Evolutionary conservation across 805 yeast species (phyloP).

Genomic region (Wickerhamiella shivajii): DNA sequence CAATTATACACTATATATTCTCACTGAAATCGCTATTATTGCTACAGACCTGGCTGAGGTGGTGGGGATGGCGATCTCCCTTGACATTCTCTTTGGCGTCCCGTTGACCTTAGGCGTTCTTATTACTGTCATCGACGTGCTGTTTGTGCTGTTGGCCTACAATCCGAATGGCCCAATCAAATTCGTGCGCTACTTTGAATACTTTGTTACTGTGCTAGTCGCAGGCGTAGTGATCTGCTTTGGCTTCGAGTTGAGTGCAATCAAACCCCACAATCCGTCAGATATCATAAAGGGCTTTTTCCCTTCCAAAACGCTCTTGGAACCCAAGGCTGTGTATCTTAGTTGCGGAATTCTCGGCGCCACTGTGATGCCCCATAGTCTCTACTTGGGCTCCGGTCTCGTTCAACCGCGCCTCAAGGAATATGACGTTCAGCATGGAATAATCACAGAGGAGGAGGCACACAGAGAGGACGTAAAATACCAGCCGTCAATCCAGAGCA

Average conservation of each 20-base stretch:
- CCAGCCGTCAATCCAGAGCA: slow-evolving; percentile 68
- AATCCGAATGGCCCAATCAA: slow-evolving; percentile 62
- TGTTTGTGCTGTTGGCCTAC: slow-evolving; percentile 64
- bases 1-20: slow-evolving; percentile 45
- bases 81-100: slow-evolving; percentile 58
- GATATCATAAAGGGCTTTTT: slow-evolving; percentile 52
- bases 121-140: slow-evolving; percentile 68
- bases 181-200: slow-evolving; percentile 63
- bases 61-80: slow-evolving; percentile 80
- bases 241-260: slow-evolving; percentile 41
- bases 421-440: slow-evolving; percentile 45
- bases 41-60: slow-evolving; percentile 93
- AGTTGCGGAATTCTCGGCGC: slow-evolving; percentile 83
- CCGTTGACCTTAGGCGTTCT: slow-evolving; percentile 66
- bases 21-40: slow-evolving; percentile 76
- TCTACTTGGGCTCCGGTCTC: slow-evolving; percentile 72
- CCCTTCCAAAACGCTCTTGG: slow-evolving; percentile 46
- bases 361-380: slow-evolving; percentile 87
- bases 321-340: slow-evolving; percentile 54
- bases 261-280: slow-evolving; percentile 34
- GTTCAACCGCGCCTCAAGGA: slow-evolving; percentile 76
- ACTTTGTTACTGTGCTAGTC: slow-evolving; percentile 57
- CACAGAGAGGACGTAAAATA: slow-evolving; percentile 22
- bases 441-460: slow-evolving; percentile 11
- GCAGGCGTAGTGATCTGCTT: slow-evolving; percentile 65